Conservation (phyloP, 495 filamentous ascomycete genomes). For the Penicillium riverlandense region DNA sequence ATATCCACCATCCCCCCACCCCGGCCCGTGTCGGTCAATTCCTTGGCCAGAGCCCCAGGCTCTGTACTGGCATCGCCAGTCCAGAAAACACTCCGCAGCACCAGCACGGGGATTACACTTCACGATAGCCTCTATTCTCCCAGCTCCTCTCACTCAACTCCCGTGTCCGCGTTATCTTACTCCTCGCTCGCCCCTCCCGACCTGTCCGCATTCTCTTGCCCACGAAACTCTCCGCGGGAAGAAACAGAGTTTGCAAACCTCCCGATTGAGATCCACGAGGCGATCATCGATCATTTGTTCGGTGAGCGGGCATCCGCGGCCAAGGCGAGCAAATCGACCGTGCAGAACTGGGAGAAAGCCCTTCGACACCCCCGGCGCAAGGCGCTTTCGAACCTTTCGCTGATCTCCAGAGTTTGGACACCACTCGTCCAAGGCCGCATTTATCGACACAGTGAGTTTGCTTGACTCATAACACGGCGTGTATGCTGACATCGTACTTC, state of each 20-base stretch:
- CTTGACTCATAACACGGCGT: not conserved
- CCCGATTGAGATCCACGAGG: constrained; percentile 65
- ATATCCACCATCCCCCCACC: constrained; percentile 27
- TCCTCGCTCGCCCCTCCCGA: no score
- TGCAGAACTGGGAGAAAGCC: constrained; percentile 55
- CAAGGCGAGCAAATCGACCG: constrained; percentile 34
- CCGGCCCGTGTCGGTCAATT: constrained; percentile 30
- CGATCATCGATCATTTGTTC: constrained; percentile 61
- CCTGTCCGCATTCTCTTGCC: constrained; percentile 8
- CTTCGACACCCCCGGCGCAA: constrained; percentile 61
- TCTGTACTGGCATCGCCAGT: constrained; percentile 19
- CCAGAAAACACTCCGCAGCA: constrained; percentile 12
- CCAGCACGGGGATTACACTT: constrained; percentile 17
- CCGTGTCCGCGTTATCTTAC: no score
- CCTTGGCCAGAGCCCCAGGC: constrained; percentile 15
- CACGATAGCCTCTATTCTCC: not conserved
- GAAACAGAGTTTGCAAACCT: constrained; percentile 41
- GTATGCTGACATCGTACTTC: not conserved
- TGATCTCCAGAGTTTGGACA: constrained; percentile 56
- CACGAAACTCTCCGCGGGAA: constrained; percentile 6
- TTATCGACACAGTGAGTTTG: constrained; percentile 55
- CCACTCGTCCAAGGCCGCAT: constrained; percentile 59
- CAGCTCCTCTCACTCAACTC: no score
- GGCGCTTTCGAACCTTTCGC: constrained; percentile 55
- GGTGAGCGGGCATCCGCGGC: constrained; percentile 53